Evolutionary conservation across 352 stramenopile species (phyloP).

Genomic region (Globisporangium nagaii): DNA sequence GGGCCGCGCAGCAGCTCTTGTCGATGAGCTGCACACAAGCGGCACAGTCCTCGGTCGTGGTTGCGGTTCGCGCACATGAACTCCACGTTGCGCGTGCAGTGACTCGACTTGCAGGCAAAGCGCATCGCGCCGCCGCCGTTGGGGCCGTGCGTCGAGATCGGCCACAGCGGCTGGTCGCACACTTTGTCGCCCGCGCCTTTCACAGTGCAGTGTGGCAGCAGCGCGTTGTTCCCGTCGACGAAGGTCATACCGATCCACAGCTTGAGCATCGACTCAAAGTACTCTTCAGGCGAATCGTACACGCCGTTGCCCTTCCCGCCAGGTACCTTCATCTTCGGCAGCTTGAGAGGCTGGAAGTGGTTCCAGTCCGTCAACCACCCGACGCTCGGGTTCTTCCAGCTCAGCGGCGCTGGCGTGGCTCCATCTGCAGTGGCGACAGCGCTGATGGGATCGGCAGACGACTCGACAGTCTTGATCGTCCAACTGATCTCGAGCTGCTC

Average conservation of each 20-base stretch:
- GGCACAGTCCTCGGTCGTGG: constrained; percentile 58
- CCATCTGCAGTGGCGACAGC: background rate
- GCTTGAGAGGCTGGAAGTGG: constrained; percentile 62
- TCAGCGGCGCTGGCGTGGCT: constrained; percentile 6
- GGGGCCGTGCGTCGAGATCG: constrained; percentile 19
- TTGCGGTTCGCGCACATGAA: constrained; percentile 55
- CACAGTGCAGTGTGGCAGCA: constrained; percentile 68
- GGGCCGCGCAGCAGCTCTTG: constrained; percentile 51
- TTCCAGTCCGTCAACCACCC: constrained; percentile 63
- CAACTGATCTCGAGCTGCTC: constrained; percentile 69
- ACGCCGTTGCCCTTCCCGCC: constrained; percentile 40
- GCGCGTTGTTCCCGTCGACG: constrained; percentile 75
- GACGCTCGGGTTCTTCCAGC: constrained; percentile 67
- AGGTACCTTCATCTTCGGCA: constrained; percentile 67
- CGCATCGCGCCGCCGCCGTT: constrained; percentile 9
- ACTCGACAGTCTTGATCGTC: constrained; percentile 35
- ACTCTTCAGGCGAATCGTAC: constrained; percentile 72
- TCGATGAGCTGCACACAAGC: constrained; percentile 38
- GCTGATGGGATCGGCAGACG: background rate
- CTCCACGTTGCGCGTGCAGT: constrained; percentile 43
- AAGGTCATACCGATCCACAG: constrained; percentile 88
- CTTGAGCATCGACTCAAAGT: constrained; percentile 67
- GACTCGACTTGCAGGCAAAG: constrained; percentile 38
- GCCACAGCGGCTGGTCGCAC: constrained; percentile 68
- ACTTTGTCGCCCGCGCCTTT: constrained; percentile 36